Evolutionary conservation across 306 rosid genomes (phyloP).

Genomic region (Sechiopsis laciniata): DNA sequence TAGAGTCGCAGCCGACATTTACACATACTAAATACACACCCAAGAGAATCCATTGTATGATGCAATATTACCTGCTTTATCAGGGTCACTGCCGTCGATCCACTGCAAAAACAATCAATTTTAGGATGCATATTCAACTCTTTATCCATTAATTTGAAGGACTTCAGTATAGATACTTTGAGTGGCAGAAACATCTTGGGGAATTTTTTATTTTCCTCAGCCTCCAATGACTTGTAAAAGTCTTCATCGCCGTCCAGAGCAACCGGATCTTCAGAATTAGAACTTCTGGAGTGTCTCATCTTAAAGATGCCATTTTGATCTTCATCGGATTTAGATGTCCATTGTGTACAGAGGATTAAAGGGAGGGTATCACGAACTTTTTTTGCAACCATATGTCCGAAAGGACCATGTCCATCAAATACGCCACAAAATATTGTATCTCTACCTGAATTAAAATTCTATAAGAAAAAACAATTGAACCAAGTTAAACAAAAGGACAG

Average conservation of each 20-base stretch:
- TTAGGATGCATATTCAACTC: conserved; percentile 39
- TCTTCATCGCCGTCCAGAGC: conserved; percentile 36
- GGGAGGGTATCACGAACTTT: conserved; percentile 50
- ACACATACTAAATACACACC: neutral
- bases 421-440: conserved; percentile 50
- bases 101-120: conserved; percentile 55
- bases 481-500: conserved; percentile 3
- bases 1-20: neutral
- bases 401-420: conserved; percentile 57
- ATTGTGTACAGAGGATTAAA: conserved; percentile 32
- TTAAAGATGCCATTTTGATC: conserved; percentile 23
- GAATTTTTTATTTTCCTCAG: conserved; percentile 26
- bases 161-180: conserved; percentile 34
- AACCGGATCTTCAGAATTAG: conserved; percentile 27
- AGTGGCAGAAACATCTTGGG: conserved; percentile 41
- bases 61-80: conserved; percentile 39
- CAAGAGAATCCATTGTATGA: neutral
- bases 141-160: conserved; percentile 50
- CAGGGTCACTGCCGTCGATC: conserved; percentile 42
- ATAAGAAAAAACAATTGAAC: conserved; percentile 16
- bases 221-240: conserved; percentile 29
- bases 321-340: conserved; percentile 33
- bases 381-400: conserved; percentile 48
- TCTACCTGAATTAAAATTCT: conserved; percentile 37
- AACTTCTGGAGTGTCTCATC: conserved; percentile 18